phyloP scores from a whole-genome alignment of 192 early-diverging fungal genomes.

The Jimgerdemannia flammicorona region DNA sequence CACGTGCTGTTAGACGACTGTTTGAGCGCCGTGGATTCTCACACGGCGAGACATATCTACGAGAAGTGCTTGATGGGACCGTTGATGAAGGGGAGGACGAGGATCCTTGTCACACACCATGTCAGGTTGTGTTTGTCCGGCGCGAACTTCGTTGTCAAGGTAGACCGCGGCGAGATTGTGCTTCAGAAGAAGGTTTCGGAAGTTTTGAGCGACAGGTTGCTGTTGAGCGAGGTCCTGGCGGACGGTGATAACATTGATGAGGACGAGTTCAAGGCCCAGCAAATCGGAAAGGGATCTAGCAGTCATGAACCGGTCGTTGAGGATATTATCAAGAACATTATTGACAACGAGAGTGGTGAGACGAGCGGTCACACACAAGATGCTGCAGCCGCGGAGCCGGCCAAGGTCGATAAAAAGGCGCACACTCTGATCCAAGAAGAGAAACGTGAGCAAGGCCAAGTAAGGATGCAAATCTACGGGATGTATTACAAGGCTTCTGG shows the following conservation, averaged over 20 bases:
- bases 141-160: constrained; percentile 42
- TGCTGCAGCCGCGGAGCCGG: background rate
- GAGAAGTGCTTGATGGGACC: constrained; percentile 50
- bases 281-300: constrained; percentile 1
- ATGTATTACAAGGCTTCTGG: constrained; percentile 70
- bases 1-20: constrained; percentile 82
- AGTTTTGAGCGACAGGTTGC: constrained; percentile 22
- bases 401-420: constrained; percentile 20
- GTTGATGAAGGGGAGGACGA: constrained; percentile 69
- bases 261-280: constrained; percentile 27
- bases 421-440: constrained; percentile 73
- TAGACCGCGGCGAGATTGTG: constrained; percentile 50
- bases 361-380: background rate
- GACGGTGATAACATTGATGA: constrained; percentile 28
- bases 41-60: constrained; percentile 43
- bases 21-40: constrained; percentile 54
- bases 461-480: constrained; percentile 68
- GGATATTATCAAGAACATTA: background rate
- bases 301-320: constrained; percentile 2
- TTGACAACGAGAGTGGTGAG: background rate
- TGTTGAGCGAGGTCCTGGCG: constrained; percentile 20
- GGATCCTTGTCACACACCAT: constrained; percentile 78
- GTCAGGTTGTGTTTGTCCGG: constrained; percentile 54
- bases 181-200: constrained; percentile 26
- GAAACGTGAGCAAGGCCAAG: constrained; percentile 65